A percentile compares a stretch with the other conserved stretches of the same genome.
These are phyloP conservation scores for Tolypocladium pustulatum DNA, from an alignment of 2,329 filamentous ascomycete species.

Conservation along the genomic window DNA sequence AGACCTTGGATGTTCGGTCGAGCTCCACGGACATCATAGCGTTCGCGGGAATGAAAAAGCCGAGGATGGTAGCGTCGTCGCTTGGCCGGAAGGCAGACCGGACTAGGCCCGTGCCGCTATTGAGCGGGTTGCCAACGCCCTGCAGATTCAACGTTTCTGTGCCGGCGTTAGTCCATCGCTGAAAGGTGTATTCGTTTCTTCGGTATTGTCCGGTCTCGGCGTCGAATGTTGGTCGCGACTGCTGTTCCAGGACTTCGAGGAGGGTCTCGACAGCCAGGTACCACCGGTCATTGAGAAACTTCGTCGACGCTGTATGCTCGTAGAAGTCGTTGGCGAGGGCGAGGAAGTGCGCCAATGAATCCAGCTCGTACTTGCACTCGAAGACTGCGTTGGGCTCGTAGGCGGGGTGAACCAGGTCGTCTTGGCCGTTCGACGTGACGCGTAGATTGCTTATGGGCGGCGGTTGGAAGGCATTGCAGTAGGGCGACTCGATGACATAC, in stretches of 20 bases:
- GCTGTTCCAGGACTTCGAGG: slow-evolving; percentile 62
- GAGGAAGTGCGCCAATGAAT: slow-evolving; percentile 88
- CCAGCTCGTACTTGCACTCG: slow-evolving; percentile 98
- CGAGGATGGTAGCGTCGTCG: slow-evolving; percentile 88
- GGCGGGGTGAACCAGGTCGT: slow-evolving; percentile 72
- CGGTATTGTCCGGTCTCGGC: slow-evolving; percentile 50
- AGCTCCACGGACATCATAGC: slow-evolving; percentile 93
- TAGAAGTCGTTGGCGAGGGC: slow-evolving; percentile 79
- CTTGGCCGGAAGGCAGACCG: slow-evolving; percentile 89
- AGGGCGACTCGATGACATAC: slow-evolving; percentile 87
- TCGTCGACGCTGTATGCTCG: slow-evolving; percentile 63
- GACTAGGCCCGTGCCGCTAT: slow-evolving; percentile 71
- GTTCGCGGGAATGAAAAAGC: slow-evolving; percentile 91
- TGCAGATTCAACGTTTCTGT: slow-evolving; percentile 81
- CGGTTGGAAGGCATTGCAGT: slow-evolving; percentile 97
- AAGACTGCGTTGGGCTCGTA: slow-evolving; percentile 84
- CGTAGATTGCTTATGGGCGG: slow-evolving; percentile 71
- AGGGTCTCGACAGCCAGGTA: slow-evolving; percentile 65
- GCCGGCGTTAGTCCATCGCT: slow-evolving; percentile 65
- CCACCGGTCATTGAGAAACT: slow-evolving; percentile 74
- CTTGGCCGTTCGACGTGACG: slow-evolving; percentile 66
- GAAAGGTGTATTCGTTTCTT: slow-evolving; percentile 79
- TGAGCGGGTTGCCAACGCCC: slow-evolving; percentile 87
- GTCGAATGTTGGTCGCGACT: slow-evolving; percentile 75
- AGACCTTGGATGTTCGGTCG: slow-evolving; percentile 58